A percentile compares a stretch with the other conserved stretches of the same genome.
phyloP scores from a whole-genome alignment of 371 early-diverging fungal genomes.

The Phascolomyces articulosus region DNA sequence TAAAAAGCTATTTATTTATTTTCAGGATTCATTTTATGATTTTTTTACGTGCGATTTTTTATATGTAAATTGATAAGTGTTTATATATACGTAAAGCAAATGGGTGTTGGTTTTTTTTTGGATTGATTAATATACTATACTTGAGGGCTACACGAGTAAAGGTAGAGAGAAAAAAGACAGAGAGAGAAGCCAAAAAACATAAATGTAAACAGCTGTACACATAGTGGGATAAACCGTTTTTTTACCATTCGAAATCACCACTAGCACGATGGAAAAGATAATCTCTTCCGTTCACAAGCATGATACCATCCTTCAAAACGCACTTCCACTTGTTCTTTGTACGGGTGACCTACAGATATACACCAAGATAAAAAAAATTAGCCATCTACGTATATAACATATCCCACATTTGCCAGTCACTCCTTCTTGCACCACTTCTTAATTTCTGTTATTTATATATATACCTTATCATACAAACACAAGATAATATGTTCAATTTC shows the following conservation, averaged over 20 bases:
- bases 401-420: not conserved
- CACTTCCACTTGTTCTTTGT: constrained; percentile 99
- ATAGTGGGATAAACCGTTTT: too few species aligned
- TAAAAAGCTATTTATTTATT: too few species aligned
- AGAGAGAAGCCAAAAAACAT: not conserved
- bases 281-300: constrained; percentile 92
- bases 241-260: constrained; percentile 95
- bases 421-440: too few species aligned
- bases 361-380: not conserved
- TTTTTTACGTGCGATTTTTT: too few species aligned
- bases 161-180: not conserved
- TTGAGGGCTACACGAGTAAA: too few species aligned
- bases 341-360: constrained; percentile 67
- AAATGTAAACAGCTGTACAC: not conserved
- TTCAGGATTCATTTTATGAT: too few species aligned
- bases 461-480: constrained; percentile 94
- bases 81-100: too few species aligned
- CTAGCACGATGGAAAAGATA: constrained; percentile 92
- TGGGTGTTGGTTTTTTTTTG: too few species aligned
- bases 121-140: too few species aligned
- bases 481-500: constrained; percentile 87
- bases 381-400: not conserved
- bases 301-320: constrained; percentile 93
- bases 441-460: too few species aligned
- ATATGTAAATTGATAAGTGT: too few species aligned